Evolutionary conservation across 179 eudicot species (phyloP).

Genomic region (Monotropa hypopitys): DNA sequence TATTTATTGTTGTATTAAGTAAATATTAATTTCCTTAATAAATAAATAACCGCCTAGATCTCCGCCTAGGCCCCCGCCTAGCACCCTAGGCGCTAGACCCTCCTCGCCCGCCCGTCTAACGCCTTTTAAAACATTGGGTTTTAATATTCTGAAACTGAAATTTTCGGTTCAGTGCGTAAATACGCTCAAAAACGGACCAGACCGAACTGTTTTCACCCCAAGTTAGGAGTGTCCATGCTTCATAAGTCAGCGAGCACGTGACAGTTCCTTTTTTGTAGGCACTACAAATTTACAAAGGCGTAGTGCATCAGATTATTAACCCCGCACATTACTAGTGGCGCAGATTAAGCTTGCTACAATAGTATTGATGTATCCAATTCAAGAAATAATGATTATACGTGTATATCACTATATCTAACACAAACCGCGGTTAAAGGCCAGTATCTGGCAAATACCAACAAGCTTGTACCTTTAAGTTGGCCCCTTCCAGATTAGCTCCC

Average conservation of each 20-base stretch:
- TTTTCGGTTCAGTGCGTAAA: too few species aligned
- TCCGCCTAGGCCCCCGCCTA: too few species aligned
- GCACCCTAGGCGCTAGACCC: too few species aligned
- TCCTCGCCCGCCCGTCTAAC: too few species aligned
- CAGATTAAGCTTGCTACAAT: background rate
- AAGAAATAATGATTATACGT: background rate
- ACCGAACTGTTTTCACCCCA: too few species aligned
- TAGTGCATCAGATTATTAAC: background rate
- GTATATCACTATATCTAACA: background rate
- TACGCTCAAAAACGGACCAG: too few species aligned
- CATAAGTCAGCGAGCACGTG: background rate
- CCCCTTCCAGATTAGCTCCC: slow-evolving; percentile 92
- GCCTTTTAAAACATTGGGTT: too few species aligned
- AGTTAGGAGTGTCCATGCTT: too few species aligned
- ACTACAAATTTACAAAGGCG: background rate
- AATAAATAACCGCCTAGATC: too few species aligned
- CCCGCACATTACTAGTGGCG: background rate
- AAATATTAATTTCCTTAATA: too few species aligned
- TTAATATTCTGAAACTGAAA: too few species aligned
- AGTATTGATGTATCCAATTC: background rate
- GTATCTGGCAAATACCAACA: background rate
- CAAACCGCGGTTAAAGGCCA: background rate
- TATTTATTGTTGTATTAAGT: too few species aligned
- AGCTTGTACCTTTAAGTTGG: slow-evolving; percentile 69
- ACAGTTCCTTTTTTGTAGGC: background rate